Evolutionary conservation across 225 moss, liverwort and hornwort genomes (phyloP).

Genomic region (Pseudisothecium myosuroides): DNA sequence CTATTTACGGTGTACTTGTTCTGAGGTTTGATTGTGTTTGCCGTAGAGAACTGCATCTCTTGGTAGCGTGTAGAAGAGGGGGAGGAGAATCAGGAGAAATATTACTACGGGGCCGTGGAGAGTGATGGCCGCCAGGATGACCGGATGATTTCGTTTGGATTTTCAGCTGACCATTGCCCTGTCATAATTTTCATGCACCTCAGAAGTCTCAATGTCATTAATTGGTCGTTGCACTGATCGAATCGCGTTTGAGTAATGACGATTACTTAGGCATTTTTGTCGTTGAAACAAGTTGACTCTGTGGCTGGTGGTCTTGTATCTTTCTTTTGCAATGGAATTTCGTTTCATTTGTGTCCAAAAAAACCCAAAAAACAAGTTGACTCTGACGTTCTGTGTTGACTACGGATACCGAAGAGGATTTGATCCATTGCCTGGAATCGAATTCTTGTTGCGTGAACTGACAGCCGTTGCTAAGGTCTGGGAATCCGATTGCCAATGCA

Average conservation of each 20-base stretch:
- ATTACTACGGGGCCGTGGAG: not conserved
- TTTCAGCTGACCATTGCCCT: not conserved
- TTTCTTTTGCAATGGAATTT: no score
- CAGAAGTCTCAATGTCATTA: not conserved
- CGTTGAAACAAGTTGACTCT: not conserved
- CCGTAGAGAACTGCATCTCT: not conserved
- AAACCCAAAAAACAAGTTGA: no score
- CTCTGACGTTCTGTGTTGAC: not conserved
- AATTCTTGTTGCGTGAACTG: conserved; percentile 9
- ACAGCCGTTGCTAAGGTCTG: not conserved
- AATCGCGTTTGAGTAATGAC: not conserved
- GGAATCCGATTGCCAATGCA: not conserved
- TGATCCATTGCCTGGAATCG: not conserved
- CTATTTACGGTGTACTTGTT: conserved; percentile 2
- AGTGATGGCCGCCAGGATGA: conserved; percentile 2
- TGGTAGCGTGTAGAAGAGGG: conserved; percentile 1
- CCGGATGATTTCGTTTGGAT: conserved; percentile 3
- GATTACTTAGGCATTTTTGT: not conserved
- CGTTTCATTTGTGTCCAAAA: no score
- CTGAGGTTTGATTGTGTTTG: not conserved
- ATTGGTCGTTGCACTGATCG: conserved; percentile 4
- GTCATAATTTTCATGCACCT: not conserved
- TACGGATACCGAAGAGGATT: not conserved
- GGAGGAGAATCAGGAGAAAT: not conserved
- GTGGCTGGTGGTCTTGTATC: no score